A percentile compares a stretch with the other conserved stretches of the same genome.
Conservation (phyloP, 768 basidiomycete species). For the Strobilomyces echinocephalus region DNA sequence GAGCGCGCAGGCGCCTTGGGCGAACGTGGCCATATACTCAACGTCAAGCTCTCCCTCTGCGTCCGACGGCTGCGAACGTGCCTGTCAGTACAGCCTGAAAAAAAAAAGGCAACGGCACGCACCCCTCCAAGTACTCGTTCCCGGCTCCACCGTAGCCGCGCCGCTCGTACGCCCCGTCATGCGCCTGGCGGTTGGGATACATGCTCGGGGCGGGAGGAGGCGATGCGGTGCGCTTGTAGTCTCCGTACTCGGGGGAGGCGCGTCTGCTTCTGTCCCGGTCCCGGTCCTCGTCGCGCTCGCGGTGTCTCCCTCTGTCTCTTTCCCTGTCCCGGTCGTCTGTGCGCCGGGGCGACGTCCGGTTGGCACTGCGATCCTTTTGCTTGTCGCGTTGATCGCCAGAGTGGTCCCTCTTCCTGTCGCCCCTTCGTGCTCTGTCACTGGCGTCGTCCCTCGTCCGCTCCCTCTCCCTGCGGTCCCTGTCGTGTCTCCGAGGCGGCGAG, state of each 20-base stretch:
- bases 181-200: constrained; percentile 42
- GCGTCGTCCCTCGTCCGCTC: constrained; percentile 17
- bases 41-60: constrained; percentile 54
- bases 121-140: constrained; percentile 68
- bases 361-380: background rate
- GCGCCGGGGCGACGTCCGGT: constrained; percentile 4
- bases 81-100: background rate
- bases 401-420: background rate
- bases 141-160: constrained; percentile 30
- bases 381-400: constrained; percentile 4
- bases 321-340: constrained; percentile 10
- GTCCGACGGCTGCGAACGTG: constrained; percentile 52
- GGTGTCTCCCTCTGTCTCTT: constrained; percentile 20
- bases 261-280: constrained; percentile 20
- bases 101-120: constrained; percentile 15
- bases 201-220: constrained; percentile 45
- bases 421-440: background rate
- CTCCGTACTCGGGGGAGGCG: constrained; percentile 57
- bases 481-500: constrained; percentile 35
- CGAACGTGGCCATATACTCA: constrained; percentile 79
- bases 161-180: constrained; percentile 16
- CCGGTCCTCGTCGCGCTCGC: constrained; percentile 22
- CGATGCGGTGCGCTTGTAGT: constrained; percentile 46
- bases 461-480: constrained; percentile 29
- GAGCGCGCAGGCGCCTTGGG: constrained; percentile 62